Evolutionary conservation across 352 stramenopile genomes (phyloP).

Genomic region (Phytophthora chlamydospora): DNA sequence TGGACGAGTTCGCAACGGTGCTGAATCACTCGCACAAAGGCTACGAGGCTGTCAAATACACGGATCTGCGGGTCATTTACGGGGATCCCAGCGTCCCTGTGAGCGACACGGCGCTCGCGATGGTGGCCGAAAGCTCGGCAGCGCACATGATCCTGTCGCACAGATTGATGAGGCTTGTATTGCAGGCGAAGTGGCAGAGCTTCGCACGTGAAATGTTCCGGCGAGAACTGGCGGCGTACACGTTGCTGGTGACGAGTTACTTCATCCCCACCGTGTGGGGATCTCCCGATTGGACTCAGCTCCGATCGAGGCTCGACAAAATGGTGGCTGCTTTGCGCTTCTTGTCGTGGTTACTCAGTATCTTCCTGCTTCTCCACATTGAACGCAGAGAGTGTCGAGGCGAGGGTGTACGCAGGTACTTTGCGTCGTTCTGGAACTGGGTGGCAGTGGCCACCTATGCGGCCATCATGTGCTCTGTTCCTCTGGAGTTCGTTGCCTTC

Average conservation of each 20-base stretch:
- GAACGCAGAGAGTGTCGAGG: conserved; percentile 56
- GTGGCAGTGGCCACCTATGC: conserved; percentile 60
- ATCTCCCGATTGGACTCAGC: conserved; percentile 52
- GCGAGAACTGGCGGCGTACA: conserved; percentile 57
- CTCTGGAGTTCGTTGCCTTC: conserved; percentile 49
- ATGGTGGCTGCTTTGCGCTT: conserved; percentile 44
- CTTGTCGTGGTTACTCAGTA: conserved; percentile 56
- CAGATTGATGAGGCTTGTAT: conserved; percentile 55
- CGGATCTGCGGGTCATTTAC: conserved; percentile 47
- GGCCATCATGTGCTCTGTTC: conserved; percentile 52
- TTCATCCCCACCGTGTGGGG: conserved; percentile 68
- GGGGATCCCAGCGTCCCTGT: conserved; percentile 56
- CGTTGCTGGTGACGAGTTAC: conserved; percentile 52
- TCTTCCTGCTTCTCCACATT: conserved; percentile 59
- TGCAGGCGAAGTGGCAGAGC: conserved; percentile 65
- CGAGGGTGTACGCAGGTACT: conserved; percentile 51
- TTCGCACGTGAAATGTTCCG: conserved; percentile 61
- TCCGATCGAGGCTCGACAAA: conserved; percentile 48
- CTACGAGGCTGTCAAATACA: conserved; percentile 59
- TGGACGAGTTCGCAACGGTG: conserved; percentile 63
- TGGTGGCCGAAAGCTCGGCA: conserved; percentile 45
- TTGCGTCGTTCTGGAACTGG: conserved; percentile 66
- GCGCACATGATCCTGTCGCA: conserved; percentile 61
- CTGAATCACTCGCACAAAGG: conserved; percentile 42
- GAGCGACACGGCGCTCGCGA: conserved; percentile 52